Evolutionary conservation across 768 basidiomycete species (phyloP).

Genomic region (Xanthoconium purpureum): DNA sequence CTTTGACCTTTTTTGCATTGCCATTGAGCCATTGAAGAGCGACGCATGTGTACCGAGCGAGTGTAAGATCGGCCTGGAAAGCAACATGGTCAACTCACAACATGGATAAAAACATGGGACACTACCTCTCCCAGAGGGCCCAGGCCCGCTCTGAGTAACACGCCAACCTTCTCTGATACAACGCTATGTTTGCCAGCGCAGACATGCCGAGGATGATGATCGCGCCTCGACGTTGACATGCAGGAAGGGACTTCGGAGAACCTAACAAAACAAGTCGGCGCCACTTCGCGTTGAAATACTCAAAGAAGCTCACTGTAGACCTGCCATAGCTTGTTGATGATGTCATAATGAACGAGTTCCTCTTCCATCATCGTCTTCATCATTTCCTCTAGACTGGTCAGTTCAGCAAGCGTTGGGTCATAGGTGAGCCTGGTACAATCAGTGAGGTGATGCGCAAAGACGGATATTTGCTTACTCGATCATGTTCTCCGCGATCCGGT

Average conservation of each 20-base stretch:
- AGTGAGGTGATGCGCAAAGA: background rate
- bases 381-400: conserved; percentile 95
- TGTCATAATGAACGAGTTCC: conserved; percentile 77
- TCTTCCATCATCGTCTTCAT: conserved; percentile 96
- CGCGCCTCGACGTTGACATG: conserved; percentile 85
- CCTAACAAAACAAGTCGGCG: conserved; percentile 41
- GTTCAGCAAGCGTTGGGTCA: conserved; percentile 87
- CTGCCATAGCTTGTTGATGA: conserved; percentile 91
- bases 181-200: conserved; percentile 78
- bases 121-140: conserved; percentile 79
- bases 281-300: background rate
- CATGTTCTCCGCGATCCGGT: conserved; percentile 93
- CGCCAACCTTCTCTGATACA: conserved; percentile 80
- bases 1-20: conserved; percentile 96
- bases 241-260: conserved; percentile 69
- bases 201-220: conserved; percentile 98
- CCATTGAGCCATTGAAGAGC: conserved; percentile 91
- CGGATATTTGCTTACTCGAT: conserved; percentile 66
- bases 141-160: conserved; percentile 81
- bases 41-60: conserved; percentile 92
- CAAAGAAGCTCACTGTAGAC: conserved; percentile 72
- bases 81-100: background rate
- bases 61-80: conserved; percentile 73
- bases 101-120: background rate
- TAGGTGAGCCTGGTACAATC: conserved; percentile 69